Conservation (phyloP, 371 early-diverging fungal species). For the Circinella umbellata region DNA sequence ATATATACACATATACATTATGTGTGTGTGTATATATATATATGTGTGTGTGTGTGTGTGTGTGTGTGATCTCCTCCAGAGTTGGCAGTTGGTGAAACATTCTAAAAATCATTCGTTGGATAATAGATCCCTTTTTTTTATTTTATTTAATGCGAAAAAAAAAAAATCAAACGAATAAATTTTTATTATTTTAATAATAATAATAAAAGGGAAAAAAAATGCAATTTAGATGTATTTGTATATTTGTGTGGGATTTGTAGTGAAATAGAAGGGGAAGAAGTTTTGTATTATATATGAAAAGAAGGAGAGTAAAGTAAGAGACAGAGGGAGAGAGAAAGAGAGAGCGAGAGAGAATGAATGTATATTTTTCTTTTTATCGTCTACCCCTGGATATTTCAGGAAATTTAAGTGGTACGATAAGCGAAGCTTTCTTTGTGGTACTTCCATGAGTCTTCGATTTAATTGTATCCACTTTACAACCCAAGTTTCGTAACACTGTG, state of each 20-base stretch:
- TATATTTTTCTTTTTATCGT: constrained; percentile 21
- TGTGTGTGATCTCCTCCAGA: not conserved
- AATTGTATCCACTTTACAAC: constrained; percentile 58
- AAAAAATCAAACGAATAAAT: not conserved
- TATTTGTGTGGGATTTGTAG: no score
- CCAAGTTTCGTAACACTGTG: constrained; percentile 45
- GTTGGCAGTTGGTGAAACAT: not conserved
- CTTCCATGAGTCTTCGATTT: constrained; percentile 37
- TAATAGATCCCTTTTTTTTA: no score
- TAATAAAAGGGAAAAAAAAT: no score
- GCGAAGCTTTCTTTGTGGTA: constrained; percentile 36
- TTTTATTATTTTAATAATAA: no score
- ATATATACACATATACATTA: no score
- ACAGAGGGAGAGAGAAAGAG: not conserved
- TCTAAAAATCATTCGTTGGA: no score
- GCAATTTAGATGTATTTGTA: no score
- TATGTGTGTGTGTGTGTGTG: not conserved
- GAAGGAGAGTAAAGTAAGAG: constrained; percentile 9
- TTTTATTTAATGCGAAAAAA: not conserved
- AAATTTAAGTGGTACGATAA: constrained; percentile 46
- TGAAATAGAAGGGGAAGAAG: no score
- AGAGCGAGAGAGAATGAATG: not conserved
- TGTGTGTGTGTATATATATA: no score
- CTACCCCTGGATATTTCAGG: constrained; percentile 37
- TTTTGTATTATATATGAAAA: not conserved